Conservation (phyloP, 441 rosid species). For the Erodium moschatum region DNA sequence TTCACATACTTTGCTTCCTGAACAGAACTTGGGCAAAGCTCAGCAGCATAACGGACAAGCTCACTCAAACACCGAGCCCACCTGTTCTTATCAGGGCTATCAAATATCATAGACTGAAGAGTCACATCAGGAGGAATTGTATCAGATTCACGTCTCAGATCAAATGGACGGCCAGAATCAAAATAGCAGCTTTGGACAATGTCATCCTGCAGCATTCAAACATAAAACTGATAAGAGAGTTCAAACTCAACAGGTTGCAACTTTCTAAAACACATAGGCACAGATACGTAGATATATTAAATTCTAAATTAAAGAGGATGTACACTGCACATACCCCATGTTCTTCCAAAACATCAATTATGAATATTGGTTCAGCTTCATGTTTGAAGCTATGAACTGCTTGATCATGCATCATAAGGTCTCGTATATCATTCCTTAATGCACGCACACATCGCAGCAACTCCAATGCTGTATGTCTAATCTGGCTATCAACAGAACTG, state of each 20-base stretch:
- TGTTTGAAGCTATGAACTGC: slow-evolving; percentile 52
- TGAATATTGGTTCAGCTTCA: slow-evolving; percentile 85
- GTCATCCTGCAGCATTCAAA: slow-evolving; percentile 61
- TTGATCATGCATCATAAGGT: slow-evolving; percentile 50
- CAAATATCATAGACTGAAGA: slow-evolving; percentile 89
- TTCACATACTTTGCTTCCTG: slow-evolving; percentile 84
- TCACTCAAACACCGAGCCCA: slow-evolving; percentile 98
- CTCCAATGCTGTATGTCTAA: slow-evolving; percentile 93
- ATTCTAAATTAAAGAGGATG: slow-evolving; percentile 17
- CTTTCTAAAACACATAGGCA: too few species aligned
- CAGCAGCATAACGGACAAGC: slow-evolving; percentile 90
- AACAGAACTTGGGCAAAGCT: slow-evolving; percentile 91
- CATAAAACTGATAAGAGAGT: slow-evolving; percentile 18
- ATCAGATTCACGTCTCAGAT: slow-evolving; percentile 81
- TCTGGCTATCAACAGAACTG: slow-evolving; percentile 95
- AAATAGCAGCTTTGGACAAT: slow-evolving; percentile 95
- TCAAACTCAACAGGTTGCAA: slow-evolving; percentile 10
- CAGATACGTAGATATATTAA: background rate
- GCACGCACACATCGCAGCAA: slow-evolving; percentile 93
- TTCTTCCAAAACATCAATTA: slow-evolving; percentile 93
- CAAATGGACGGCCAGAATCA: slow-evolving; percentile 95
- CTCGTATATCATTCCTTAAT: slow-evolving; percentile 80
- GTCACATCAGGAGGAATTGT: slow-evolving; percentile 91
- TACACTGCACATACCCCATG: slow-evolving; percentile 58
- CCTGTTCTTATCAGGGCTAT: slow-evolving; percentile 95